Evolutionary conservation across 2,329 filamentous ascomycete species (phyloP), one percentile per base, ranked within the genome.

Genomic region (Dactylella cylindrospora): DNA sequence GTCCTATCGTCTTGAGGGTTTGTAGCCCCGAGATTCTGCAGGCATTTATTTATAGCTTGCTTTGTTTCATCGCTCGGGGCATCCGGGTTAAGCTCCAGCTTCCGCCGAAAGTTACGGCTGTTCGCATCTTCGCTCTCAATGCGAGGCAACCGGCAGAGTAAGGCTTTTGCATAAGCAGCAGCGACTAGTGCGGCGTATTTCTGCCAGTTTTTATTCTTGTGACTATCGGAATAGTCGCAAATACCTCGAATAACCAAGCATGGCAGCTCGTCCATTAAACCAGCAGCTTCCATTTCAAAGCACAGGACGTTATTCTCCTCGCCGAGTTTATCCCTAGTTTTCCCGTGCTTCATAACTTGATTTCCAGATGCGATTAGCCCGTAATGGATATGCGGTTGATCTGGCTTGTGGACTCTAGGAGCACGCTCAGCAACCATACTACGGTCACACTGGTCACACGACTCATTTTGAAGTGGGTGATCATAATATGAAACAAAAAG

Each of bases 81-180:
- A n/a, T n/a, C n/a, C n/a, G n/a, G n/a, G n/a, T n/a, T n/a, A n/a
- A n/a, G n/a, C n/a, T n/a, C n/a, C n/a, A n/a, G n/a, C n/a, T n/a
- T n/a, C n/a, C n/a, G n/a, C n/a, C n/a, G n/a, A n/a, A n/a, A n/a
- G n/a, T n/a, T n/a, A n/a, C n/a, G n/a, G n/a, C n/a, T n/a, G n/a
- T n/a, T n/a, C n/a, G n/a, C n/a, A n/a, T n/a, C n/a, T n/a, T n/a
- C n/a, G n/a, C n/a, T n/a, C n/a, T n/a, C n/a, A n/a, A n/a, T n/a
- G n/a, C n/a, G n/a, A n/a, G n/a, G n/a, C n/a, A n/a, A n/a, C n/a
- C n/a, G n/a, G n/a, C n/a, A n/a, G n/a, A n/a, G n/a, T n/a, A 38
- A 47, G 6, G 9, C 45, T 20, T 62, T 62, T 15, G 59, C 52
- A 41, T n/a, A 64, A 5, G 59, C 59, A 20, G 59, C 59, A 17